A percentile compares a stretch with the other conserved stretches of the same genome.
Conservation (phyloP, 73 alveolate genomes). For the Tetrahymena malaccensis region DNA sequence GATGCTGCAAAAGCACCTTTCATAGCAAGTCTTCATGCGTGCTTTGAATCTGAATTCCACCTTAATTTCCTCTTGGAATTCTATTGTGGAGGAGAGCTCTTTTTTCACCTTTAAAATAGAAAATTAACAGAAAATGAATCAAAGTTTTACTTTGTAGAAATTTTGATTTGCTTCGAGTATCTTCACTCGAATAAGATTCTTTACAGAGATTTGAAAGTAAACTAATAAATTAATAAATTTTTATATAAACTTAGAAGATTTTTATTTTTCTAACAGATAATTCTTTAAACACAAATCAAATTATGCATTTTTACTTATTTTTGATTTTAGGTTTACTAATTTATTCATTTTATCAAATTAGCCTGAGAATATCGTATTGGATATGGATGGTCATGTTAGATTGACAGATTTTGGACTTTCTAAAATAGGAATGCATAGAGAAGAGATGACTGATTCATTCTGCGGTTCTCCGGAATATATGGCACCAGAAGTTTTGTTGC, state of each 20-base stretch:
- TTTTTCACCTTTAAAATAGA: conserved; percentile 30
- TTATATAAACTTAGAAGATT: neutral
- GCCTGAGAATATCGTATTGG: conserved; percentile 64
- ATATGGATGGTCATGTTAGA: conserved; percentile 51
- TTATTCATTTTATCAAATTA: neutral
- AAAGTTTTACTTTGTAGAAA: conserved; percentile 38
- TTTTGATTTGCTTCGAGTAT: conserved; percentile 47
- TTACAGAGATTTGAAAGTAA: conserved; percentile 54
- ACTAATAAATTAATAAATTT: neutral
- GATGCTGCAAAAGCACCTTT: conserved; percentile 22
- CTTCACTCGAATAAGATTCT: conserved; percentile 48
- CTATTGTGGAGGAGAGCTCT: conserved; percentile 77
- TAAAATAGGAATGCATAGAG: conserved; percentile 29
- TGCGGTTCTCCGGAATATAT: conserved; percentile 68
- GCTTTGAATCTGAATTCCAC: conserved; percentile 20
- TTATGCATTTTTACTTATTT: no score
- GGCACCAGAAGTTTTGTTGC: conserved; percentile 58
- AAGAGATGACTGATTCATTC: conserved; percentile 43
- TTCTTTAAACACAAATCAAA: neutral
- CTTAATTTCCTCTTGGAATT: conserved; percentile 57
- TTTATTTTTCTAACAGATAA: neutral
- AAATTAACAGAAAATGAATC: conserved; percentile 47
- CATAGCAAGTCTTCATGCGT: conserved; percentile 24
- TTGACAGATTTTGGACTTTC: conserved; percentile 65
- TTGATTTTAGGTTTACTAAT: neutral